A percentile compares a stretch with the other conserved stretches of the same genome.
Conservation (phyloP, 1,284 basidiomycete genomes). For the Ganoderma lucidum region DNA sequence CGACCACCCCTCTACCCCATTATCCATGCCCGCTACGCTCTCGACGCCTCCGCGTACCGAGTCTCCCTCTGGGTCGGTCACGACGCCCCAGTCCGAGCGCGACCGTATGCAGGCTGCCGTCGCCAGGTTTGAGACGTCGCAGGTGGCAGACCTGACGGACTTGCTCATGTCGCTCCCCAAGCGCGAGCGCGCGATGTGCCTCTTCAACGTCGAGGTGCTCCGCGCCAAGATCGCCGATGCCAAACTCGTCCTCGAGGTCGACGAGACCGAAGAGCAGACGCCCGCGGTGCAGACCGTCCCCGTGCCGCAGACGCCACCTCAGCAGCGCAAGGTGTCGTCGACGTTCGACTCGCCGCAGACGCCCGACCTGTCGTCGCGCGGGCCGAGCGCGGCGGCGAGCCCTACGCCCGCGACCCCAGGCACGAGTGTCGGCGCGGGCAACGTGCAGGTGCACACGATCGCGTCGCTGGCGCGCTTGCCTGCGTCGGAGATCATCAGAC, state of each 20-base stretch:
- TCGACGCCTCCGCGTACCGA: conserved; percentile 83
- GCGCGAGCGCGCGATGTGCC: conserved; percentile 87
- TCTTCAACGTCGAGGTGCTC: conserved; percentile 87
- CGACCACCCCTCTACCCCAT: conserved; percentile 83
- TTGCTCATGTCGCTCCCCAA: conserved; percentile 87
- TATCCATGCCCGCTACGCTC: conserved; percentile 74
- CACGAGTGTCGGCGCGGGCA: background rate
- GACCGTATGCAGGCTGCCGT: conserved; percentile 80
- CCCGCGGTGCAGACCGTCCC: conserved; percentile 44
- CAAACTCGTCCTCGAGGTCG: conserved; percentile 79
- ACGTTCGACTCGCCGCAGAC: conserved; percentile 68
- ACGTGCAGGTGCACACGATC: conserved; percentile 43
- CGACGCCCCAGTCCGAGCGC: conserved; percentile 70
- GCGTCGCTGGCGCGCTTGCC: conserved; percentile 70
- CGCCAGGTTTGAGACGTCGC: conserved; percentile 62
- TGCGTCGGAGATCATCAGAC: conserved; percentile 73
- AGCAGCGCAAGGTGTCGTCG: conserved; percentile 60
- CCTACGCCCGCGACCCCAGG: conserved; percentile 59
- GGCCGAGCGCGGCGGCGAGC: conserved; percentile 73
- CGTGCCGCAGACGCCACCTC: conserved; percentile 60
- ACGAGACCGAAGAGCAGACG: conserved; percentile 60
- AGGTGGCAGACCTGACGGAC: conserved; percentile 73
- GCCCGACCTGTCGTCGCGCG: conserved; percentile 75
- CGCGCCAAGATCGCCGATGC: conserved; percentile 84
- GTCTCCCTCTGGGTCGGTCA: conserved; percentile 77